These are phyloP conservation scores for Agapanthus africanus DNA, from an alignment of 106 monocot species.

Conservation along the genomic window DNA sequence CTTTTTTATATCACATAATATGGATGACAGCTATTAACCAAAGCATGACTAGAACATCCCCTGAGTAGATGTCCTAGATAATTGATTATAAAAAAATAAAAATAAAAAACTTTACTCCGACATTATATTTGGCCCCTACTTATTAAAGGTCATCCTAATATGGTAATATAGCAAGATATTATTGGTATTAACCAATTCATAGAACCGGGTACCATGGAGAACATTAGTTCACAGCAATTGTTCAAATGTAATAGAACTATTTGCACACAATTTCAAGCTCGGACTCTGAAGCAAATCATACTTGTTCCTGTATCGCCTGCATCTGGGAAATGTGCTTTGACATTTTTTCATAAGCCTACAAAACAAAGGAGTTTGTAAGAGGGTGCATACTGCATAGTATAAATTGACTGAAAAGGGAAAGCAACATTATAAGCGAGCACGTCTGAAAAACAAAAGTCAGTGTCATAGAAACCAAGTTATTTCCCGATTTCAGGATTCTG, in stretches of 20 bases:
- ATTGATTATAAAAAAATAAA: too few relatives aligned
- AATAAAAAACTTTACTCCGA: background rate
- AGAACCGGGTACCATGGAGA: background rate
- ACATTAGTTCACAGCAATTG: background rate
- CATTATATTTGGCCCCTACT: background rate
- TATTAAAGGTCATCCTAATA: background rate
- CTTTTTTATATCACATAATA: background rate
- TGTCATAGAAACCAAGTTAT: background rate
- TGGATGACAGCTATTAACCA: background rate
- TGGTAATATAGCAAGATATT: background rate
- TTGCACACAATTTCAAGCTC: background rate
- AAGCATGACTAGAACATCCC: background rate
- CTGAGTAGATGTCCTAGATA: background rate
- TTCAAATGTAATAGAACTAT: background rate
- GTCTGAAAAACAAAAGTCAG: background rate
- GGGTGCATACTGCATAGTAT: background rate
- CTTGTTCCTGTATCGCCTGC: slow-evolving; percentile 66
- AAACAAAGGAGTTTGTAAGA: slow-evolving; percentile 6
- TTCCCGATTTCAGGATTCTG: background rate
- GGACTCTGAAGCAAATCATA: slow-evolving; percentile 23
- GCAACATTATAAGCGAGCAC: background rate
- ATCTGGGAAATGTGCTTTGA: slow-evolving; percentile 42
- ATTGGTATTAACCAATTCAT: background rate
- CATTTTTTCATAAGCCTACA: slow-evolving; percentile 62
- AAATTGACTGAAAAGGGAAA: background rate